Evolutionary conservation across 306 rosid species (phyloP).

Genomic region (Astragalus glycyphyllos): DNA sequence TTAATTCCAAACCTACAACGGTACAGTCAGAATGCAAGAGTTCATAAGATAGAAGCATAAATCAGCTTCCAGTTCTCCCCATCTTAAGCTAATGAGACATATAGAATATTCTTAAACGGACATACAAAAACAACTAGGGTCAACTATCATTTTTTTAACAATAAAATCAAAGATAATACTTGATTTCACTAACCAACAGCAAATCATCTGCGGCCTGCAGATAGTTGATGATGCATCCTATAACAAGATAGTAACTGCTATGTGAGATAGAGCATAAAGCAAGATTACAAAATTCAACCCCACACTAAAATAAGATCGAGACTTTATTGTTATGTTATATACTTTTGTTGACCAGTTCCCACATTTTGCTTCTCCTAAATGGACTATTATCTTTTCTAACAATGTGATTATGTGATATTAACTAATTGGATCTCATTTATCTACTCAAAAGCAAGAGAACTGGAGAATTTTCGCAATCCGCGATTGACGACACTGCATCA

Average conservation of each 20-base stretch:
- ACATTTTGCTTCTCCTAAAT: slow-evolving; percentile 11
- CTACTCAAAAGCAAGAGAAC: background rate
- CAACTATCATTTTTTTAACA: background rate
- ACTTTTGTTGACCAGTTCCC: slow-evolving; percentile 7
- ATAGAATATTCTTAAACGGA: slow-evolving; percentile 12
- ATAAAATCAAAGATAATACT: slow-evolving; percentile 8
- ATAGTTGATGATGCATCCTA: slow-evolving; percentile 5
- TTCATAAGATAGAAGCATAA: slow-evolving; percentile 24
- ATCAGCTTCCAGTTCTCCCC: slow-evolving; percentile 20
- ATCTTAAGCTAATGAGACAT: slow-evolving; percentile 1
- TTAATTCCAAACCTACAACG: slow-evolving; percentile 41
- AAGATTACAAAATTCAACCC: slow-evolving; percentile 11
- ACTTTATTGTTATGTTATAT: background rate
- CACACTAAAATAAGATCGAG: background rate
- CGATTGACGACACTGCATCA: background rate
- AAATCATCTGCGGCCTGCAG: background rate
- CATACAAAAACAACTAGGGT: background rate
- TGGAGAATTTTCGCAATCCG: background rate
- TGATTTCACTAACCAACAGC: slow-evolving; percentile 25
- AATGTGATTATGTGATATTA: background rate
- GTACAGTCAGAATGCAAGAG: slow-evolving; percentile 28
- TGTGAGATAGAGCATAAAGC: slow-evolving; percentile 15
- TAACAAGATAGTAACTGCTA: slow-evolving; percentile 16
- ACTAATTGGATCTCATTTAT: slow-evolving; percentile 8
- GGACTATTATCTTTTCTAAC: background rate